These are phyloP conservation scores for Termitomyces titanicus DNA, from an alignment of 768 basidiomycete species.

Conservation along the genomic window DNA sequence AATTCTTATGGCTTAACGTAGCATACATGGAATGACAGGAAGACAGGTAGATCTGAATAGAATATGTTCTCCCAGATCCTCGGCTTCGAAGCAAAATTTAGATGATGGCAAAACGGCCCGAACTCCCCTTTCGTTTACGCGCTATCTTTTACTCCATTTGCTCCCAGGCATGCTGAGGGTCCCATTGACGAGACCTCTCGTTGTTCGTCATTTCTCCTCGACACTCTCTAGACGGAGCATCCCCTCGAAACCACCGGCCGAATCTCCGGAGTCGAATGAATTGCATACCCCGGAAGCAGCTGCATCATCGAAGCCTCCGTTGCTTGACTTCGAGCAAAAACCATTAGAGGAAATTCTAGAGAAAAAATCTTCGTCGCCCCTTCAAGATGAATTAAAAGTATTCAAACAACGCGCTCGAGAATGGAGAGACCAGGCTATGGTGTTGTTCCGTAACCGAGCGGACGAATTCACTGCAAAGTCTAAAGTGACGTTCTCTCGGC, in stretches of 20 bases:
- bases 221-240: conserved; percentile 29
- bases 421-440: conserved; percentile 45
- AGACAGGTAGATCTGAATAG: conserved; percentile 15
- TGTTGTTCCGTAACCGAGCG: conserved; percentile 47
- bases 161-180: conserved; percentile 31
- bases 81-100: neutral
- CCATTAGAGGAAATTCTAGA: conserved; percentile 5
- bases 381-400: conserved; percentile 30
- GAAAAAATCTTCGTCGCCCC: conserved; percentile 8
- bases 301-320: conserved; percentile 2
- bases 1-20: conserved; percentile 14
- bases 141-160: neutral
- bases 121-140: neutral
- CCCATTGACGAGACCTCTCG: conserved; percentile 24
- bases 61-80: neutral
- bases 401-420: conserved; percentile 39
- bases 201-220: conserved; percentile 27
- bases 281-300: conserved; percentile 14
- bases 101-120: neutral
- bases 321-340: conserved; percentile 5
- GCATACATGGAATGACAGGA: conserved; percentile 11
- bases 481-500: conserved; percentile 59
- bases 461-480: conserved; percentile 58
- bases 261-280: conserved; percentile 1
- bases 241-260: conserved; percentile 10